Percentiles rank a stretch among this genome's conserved stretches.
These are phyloP conservation scores for Nakazawaea molendinolei DNA, from an alignment of 805 yeast genomes.

Conservation along the genomic window DNA sequence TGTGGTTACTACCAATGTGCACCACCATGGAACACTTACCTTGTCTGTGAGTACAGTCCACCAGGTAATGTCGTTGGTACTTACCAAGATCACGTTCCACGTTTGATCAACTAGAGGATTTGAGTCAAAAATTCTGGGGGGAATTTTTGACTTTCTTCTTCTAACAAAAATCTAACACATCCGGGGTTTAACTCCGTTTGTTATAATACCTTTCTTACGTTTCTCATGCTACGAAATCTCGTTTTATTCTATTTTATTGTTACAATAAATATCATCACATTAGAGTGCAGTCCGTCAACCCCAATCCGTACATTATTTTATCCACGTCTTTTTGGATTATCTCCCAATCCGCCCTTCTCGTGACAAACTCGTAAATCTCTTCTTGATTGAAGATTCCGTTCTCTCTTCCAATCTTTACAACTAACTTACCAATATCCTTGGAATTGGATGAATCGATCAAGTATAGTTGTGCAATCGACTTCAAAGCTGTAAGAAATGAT, in stretches of 20 bases:
- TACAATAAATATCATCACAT: background rate
- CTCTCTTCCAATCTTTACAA: constrained; percentile 77
- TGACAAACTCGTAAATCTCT: constrained; percentile 89
- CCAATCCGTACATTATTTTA: constrained; percentile 90
- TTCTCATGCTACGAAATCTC: too few relatives aligned
- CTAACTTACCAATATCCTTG: constrained; percentile 74
- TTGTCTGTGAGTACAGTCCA: constrained; percentile 61
- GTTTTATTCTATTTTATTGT: too few relatives aligned
- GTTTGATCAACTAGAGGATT: constrained; percentile 1
- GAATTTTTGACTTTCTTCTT: background rate
- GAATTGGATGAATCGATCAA: constrained; percentile 66
- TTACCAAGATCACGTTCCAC: constrained; percentile 21
- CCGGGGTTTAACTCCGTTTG: too few relatives aligned
- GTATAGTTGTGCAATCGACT: constrained; percentile 79
- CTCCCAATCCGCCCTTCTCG: constrained; percentile 83
- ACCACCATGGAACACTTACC: constrained; percentile 39
- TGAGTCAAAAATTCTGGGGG: too few relatives aligned
- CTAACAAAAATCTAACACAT: too few relatives aligned
- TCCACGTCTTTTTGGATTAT: constrained; percentile 74
- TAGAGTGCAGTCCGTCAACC: constrained; percentile 67
- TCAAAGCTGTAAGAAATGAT: constrained; percentile 73
- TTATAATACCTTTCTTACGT: too few relatives aligned
- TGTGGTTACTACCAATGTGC: constrained; percentile 57
- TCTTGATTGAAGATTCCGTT: constrained; percentile 89
- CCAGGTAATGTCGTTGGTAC: constrained; percentile 58